Evolutionary conservation across 2,329 filamentous ascomycete species (phyloP).

Genomic region (Aspergillus neotritici): DNA sequence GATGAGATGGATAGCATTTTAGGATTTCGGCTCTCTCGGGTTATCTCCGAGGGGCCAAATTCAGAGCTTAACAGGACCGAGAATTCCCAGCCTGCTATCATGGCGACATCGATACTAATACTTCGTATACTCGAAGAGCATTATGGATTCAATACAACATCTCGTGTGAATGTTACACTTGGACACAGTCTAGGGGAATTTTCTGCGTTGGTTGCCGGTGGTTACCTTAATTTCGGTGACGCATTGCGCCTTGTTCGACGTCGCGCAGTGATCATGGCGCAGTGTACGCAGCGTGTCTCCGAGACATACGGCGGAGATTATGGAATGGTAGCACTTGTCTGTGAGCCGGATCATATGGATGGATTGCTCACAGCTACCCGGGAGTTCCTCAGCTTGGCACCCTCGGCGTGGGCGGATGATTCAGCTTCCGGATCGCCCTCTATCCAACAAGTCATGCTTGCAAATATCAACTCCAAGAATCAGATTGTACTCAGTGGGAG

Average conservation of each 20-base stretch:
- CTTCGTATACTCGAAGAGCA: slow-evolving; percentile 79
- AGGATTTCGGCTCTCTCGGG: slow-evolving; percentile 65
- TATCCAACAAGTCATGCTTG: slow-evolving; percentile 82
- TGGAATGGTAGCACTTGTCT: slow-evolving; percentile 91
- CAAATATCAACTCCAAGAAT: slow-evolving; percentile 92
- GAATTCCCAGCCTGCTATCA: slow-evolving; percentile 91
- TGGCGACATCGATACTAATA: slow-evolving; percentile 89
- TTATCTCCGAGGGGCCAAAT: slow-evolving; percentile 76
- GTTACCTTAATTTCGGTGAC: slow-evolving; percentile 71
- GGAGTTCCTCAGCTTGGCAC: slow-evolving; percentile 68
- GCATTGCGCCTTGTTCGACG: slow-evolving; percentile 69
- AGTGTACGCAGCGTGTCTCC: slow-evolving; percentile 63
- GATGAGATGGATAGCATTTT: slow-evolving; percentile 79
- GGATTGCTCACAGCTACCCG: slow-evolving; percentile 67
- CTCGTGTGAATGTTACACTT: slow-evolving; percentile 73
- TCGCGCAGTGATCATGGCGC: slow-evolving; percentile 77
- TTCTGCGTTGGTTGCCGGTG: slow-evolving; percentile 78
- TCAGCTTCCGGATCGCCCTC: slow-evolving; percentile 63
- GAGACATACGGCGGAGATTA: slow-evolving; percentile 70
- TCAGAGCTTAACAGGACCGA: slow-evolving; percentile 71
- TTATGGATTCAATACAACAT: slow-evolving; percentile 67
- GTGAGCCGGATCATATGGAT: slow-evolving; percentile 70
- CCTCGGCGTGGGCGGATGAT: slow-evolving; percentile 62
- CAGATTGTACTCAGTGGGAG: slow-evolving; percentile 91
- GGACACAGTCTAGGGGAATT: slow-evolving; percentile 94